phyloP scores from a whole-genome alignment of 2,329 filamentous ascomycete genomes.

The Stemphylium beticola region DNA sequence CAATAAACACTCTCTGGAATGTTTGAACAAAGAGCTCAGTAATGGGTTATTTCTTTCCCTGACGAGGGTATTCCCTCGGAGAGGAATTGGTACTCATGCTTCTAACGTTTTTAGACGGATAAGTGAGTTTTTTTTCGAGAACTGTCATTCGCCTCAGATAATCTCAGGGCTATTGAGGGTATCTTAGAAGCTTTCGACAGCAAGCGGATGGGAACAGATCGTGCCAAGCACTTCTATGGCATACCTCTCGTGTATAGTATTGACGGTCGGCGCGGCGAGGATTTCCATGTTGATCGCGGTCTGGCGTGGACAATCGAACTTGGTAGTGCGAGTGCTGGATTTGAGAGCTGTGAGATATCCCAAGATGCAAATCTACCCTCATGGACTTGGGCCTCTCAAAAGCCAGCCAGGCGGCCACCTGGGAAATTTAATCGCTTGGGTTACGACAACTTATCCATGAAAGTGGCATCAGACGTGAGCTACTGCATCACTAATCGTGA shows the following conservation, averaged over 20 bases:
- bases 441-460: too few species aligned
- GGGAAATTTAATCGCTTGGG: background rate
- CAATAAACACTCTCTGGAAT: background rate
- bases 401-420: background rate
- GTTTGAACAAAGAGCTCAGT: too few species aligned
- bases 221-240: conserved; percentile 5
- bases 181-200: background rate
- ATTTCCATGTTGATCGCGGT: too few species aligned
- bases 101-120: too few species aligned
- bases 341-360: too few species aligned
- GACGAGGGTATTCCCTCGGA: too few species aligned
- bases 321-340: background rate
- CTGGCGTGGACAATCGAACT: background rate
- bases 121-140: background rate
- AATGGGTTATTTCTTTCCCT: too few species aligned
- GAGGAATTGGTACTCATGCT: too few species aligned
- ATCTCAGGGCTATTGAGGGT: conserved; percentile 1
- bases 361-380: background rate
- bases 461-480: background rate
- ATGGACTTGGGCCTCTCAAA: background rate
- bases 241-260: background rate
- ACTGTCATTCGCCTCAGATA: conserved; percentile 1
- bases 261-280: too few species aligned
- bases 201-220: too few species aligned
- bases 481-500: background rate